Percentiles rank a stretch among this genome's conserved stretches.
These are phyloP conservation scores for Salix brachista DNA, from an alignment of 345 rosid genomes.

Conservation along the genomic window DNA sequence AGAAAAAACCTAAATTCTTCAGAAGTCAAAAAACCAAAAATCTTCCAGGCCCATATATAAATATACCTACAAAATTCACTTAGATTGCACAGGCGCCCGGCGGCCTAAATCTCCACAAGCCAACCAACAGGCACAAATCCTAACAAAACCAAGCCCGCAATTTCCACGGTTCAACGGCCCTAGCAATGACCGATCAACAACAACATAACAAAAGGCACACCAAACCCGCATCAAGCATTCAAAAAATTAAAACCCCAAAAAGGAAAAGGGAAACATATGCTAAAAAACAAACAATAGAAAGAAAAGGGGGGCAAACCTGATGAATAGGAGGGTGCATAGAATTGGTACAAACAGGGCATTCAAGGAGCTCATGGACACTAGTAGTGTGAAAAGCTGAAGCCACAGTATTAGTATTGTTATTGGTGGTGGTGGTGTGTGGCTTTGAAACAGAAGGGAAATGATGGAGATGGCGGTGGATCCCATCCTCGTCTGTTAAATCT, in stretches of 20 bases:
- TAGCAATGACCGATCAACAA: background rate
- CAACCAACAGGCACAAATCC: background rate
- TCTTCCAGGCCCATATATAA: background rate
- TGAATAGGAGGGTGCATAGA: slow-evolving; percentile 99
- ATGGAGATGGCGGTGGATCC: slow-evolving; percentile 23
- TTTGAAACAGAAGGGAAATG: slow-evolving; percentile 26
- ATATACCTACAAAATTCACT: background rate
- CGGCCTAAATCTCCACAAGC: background rate
- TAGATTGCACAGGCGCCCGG: background rate
- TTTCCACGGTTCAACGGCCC: background rate
- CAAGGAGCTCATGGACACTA: slow-evolving; percentile 91
- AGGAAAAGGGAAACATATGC: background rate
- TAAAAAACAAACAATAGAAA: background rate
- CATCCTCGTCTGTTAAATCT: slow-evolving; percentile 26
- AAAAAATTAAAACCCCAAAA: background rate
- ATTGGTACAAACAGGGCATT: slow-evolving; percentile 97
- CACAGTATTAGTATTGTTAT: slow-evolving; percentile 7
- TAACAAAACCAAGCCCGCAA: background rate
- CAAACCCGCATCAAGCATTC: background rate
- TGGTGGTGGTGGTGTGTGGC: slow-evolving; percentile 9
- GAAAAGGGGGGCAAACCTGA: slow-evolving; percentile 50
- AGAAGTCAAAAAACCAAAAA: background rate
- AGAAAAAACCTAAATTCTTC: background rate
- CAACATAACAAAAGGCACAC: background rate
- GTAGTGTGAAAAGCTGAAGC: slow-evolving; percentile 49